Base-by-base conservation (phyloP, 352 stramenopile genomes). In the Globisporangium radiosum region DNA sequence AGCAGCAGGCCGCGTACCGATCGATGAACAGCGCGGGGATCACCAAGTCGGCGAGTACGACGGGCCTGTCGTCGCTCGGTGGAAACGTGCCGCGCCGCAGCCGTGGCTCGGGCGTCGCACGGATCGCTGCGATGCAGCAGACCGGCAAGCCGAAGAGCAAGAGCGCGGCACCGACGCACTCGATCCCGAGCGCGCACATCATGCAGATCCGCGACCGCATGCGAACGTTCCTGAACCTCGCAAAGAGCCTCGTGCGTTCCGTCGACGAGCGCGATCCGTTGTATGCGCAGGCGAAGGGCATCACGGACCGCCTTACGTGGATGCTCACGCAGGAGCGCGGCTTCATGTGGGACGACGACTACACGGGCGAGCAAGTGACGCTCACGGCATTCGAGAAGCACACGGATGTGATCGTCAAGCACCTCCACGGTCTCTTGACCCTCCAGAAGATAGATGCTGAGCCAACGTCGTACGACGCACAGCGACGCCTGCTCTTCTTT, bases 281-380 rank as follows among this genome's bases (percentile, higher is more conserved):
- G 43, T 84, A 83, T 56, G 66, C 70, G 13, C 93, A 98, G 68
- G 92, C 81, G 59, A 88, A 92, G 54, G 94, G 95, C 42, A 88
- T 98, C 55, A 85, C 91, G 17, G 94, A 98, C 70, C 87, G 92
- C n/a, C 67, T 99, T 33, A 98, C 94, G 19, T 98, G 97, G 84
- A 89, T 98, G 45, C 64, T 98, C 45, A 98, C 89, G 6, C 95
- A 98, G 75, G 93, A 98, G 66, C 96, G 96, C 63, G 97, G 97
- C 17, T 99, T 99, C 72, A 97, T 99, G 79, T 99, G 96, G 95
- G 91, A 99, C 65, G 95, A 99, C 71, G 86, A 88, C 43, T 99
- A 99, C 81, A 97, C 95, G 45, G 95, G 94, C 15, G 88, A 97
- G 60, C 88, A 97, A 56, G 87, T 99, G 40, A 97, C 90, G 10